Percentiles rank a stretch among this genome's conserved stretches.
Conservation (phyloP, 139 green algal species). For the Auxenochlorella pyrenoidosa region DNA sequence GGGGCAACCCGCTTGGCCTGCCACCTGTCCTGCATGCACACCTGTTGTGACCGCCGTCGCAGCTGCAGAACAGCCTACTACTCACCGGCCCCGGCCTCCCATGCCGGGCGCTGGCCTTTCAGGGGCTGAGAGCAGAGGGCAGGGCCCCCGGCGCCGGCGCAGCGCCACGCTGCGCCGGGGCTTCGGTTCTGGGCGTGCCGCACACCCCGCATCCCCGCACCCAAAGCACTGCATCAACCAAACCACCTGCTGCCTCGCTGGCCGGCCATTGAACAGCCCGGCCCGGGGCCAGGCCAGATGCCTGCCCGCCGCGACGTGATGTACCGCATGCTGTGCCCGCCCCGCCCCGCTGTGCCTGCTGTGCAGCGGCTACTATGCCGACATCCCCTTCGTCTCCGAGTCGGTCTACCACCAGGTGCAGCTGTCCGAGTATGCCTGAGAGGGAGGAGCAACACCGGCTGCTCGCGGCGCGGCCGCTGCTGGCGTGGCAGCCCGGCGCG, state of each 20-base stretch:
- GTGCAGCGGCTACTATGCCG: conserved; percentile 71
- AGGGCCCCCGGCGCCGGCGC: conserved; percentile 10
- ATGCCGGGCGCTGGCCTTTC: conserved; percentile 9
- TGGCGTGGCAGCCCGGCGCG: too few relatives aligned
- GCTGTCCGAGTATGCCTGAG: conserved; percentile 34
- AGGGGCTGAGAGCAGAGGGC: conserved; percentile 16
- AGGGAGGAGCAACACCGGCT: background rate
- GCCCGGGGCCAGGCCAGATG: too few relatives aligned
- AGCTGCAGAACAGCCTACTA: background rate
- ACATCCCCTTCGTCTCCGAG: conserved; percentile 76
- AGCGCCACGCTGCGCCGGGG: conserved; percentile 17
- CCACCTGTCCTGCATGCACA: background rate
- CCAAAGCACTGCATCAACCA: too few relatives aligned
- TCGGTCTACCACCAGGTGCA: conserved; percentile 80
- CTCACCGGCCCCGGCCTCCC: background rate
- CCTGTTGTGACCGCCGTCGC: background rate
- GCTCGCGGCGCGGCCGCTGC: too few relatives aligned
- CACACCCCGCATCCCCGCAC: background rate
- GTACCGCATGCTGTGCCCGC: background rate
- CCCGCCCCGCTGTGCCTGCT: background rate
- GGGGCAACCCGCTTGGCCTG: background rate
- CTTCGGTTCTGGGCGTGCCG: conserved; percentile 4
- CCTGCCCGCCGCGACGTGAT: too few relatives aligned
- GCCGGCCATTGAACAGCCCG: too few relatives aligned
- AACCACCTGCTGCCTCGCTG: too few relatives aligned